Evolutionary conservation across 306 rosid genomes (phyloP).

Genomic region (Echinosophora koreensis): DNA sequence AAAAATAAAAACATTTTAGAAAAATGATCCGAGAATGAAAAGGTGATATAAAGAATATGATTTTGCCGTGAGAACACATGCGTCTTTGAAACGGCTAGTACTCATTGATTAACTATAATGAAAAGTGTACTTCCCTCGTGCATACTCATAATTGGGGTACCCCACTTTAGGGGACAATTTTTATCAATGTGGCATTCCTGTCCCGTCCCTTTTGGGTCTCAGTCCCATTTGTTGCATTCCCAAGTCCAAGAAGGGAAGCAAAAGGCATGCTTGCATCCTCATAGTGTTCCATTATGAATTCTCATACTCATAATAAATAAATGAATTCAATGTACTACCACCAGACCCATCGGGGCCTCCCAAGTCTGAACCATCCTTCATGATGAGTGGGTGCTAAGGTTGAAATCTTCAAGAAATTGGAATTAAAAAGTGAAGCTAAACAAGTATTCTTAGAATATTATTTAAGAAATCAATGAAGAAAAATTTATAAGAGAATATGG

Average conservation of each 20-base stretch:
- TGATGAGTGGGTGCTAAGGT: slow-evolving; percentile 40
- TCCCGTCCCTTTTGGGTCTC: slow-evolving; percentile 51
- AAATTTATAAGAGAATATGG: too few relatives aligned
- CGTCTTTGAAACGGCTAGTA: slow-evolving; percentile 40
- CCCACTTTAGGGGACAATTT: slow-evolving; percentile 64
- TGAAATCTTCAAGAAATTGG: slow-evolving; percentile 55
- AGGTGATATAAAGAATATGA: too few relatives aligned
- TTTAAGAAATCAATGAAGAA: too few relatives aligned
- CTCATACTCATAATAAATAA: slow-evolving; percentile 44
- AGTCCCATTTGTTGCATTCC: slow-evolving; percentile 45
- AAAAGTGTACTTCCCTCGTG: slow-evolving; percentile 58
- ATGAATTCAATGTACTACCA: slow-evolving; percentile 15
- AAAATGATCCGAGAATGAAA: too few relatives aligned
- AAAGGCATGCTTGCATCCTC: slow-evolving; percentile 39
- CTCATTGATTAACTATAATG: slow-evolving; percentile 44
- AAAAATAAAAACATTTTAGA: too few relatives aligned
- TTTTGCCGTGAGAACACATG: slow-evolving; percentile 5
- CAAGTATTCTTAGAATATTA: too few relatives aligned
- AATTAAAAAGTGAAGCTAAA: too few relatives aligned
- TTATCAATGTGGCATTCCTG: slow-evolving; percentile 55
- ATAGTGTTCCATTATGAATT: slow-evolving; percentile 3
- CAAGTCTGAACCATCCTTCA: slow-evolving; percentile 18
- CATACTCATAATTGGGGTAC: slow-evolving; percentile 62
- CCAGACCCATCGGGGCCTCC: not conserved
- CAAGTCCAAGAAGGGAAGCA: slow-evolving; percentile 39